Conservation (phyloP, 345 rosid genomes). For the Lepidium aucheri region DNA sequence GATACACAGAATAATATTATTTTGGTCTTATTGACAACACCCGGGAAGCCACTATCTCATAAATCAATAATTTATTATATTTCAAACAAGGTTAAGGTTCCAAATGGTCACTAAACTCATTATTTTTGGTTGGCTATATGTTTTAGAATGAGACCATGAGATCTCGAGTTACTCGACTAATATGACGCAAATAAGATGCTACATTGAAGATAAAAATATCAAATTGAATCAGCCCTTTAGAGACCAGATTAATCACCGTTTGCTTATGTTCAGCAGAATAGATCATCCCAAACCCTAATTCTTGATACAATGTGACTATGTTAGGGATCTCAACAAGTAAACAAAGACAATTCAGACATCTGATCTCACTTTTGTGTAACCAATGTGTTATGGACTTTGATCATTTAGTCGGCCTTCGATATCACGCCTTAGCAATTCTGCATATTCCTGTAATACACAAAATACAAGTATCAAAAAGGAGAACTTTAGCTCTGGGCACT, state of each 20-base stretch:
- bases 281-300: neutral
- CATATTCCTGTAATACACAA: constrained; percentile 48
- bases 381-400: constrained; percentile 13
- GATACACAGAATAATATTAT: too few species aligned
- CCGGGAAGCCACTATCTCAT: too few species aligned
- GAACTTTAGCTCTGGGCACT: neutral
- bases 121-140: too few species aligned
- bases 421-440: constrained; percentile 49
- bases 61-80: too few species aligned
- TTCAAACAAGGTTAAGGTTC: too few species aligned
- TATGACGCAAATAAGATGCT: too few species aligned
- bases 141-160: too few species aligned
- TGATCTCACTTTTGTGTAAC: neutral
- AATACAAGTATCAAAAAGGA: neutral
- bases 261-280: neutral
- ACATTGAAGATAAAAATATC: neutral
- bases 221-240: neutral
- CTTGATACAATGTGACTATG: constrained; percentile 10
- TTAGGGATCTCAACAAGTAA: neutral
- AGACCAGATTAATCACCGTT: neutral
- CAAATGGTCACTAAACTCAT: too few species aligned
- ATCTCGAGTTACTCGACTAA: too few species aligned
- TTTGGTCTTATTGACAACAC: too few species aligned
- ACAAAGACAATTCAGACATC: neutral
- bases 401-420: constrained; percentile 32